phyloP scores from a whole-genome alignment of 2,329 filamentous ascomycete species.

The Botryosphaeria agaves region DNA sequence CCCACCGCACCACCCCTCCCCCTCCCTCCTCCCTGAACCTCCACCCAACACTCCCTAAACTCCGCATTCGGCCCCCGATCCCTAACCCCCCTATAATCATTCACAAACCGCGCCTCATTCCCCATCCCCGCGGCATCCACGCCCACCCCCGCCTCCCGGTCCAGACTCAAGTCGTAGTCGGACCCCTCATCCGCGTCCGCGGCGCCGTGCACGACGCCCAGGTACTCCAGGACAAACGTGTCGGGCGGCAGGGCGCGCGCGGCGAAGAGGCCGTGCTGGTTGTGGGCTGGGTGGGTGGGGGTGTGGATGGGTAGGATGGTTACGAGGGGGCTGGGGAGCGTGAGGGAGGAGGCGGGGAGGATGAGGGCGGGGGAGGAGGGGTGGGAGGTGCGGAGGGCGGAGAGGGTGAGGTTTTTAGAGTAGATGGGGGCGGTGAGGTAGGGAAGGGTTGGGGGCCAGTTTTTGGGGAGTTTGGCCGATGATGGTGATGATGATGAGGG shows the following conservation, averaged over 20 bases:
- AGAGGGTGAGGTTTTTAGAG: constrained; percentile 11
- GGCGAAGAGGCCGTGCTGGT: constrained; percentile 32
- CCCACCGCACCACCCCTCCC: too few species aligned
- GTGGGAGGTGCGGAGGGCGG: constrained; percentile 10
- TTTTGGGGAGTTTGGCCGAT: constrained; percentile 8
- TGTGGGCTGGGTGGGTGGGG: constrained; percentile 27
- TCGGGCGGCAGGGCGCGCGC: constrained; percentile 24
- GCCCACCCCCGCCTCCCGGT: constrained; percentile 28
- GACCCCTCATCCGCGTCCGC: constrained; percentile 25
- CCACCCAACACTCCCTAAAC: constrained; percentile 18
- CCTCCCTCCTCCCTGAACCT: constrained; percentile 17
- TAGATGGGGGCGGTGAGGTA: constrained; percentile 15
- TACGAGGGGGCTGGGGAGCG: constrained; percentile 21
- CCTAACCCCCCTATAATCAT: constrained; percentile 33
- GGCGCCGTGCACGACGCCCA: constrained; percentile 29
- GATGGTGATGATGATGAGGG: too few species aligned
- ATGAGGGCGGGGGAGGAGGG: constrained; percentile 7
- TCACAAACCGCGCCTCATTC: constrained; percentile 35
- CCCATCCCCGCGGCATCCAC: constrained; percentile 31
- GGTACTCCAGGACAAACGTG: constrained; percentile 30
- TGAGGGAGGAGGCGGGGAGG: constrained; percentile 5
- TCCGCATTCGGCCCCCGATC: constrained; percentile 20
- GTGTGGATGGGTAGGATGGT: constrained; percentile 23
- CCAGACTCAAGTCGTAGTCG: constrained; percentile 34
- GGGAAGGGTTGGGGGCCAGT: constrained; percentile 13